Evolutionary conservation across 169 alveolate genomes (phyloP).

Genomic region (Plasmodium relictum): DNA sequence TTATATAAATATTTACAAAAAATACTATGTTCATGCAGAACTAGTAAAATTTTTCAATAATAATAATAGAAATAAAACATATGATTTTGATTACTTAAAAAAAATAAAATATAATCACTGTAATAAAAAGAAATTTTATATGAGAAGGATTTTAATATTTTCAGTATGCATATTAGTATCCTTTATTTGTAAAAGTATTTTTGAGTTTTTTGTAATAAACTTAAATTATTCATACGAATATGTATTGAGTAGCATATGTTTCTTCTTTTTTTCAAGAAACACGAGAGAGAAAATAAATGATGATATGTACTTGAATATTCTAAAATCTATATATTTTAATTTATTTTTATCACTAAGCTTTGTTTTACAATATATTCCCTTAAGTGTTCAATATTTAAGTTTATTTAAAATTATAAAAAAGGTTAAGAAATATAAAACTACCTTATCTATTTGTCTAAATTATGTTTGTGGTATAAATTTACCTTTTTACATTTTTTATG

Average conservation of each 20-base stretch:
- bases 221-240: slow-evolving; percentile 45
- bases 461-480: slow-evolving; percentile 63
- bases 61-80: slow-evolving; percentile 46
- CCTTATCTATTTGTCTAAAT: slow-evolving; percentile 60
- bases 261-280: slow-evolving; percentile 42
- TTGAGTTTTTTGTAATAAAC: slow-evolving; percentile 49
- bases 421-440: slow-evolving; percentile 56
- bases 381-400: slow-evolving; percentile 62
- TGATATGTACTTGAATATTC: slow-evolving; percentile 45
- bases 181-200: slow-evolving; percentile 50
- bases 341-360: slow-evolving; percentile 57
- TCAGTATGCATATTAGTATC: slow-evolving; percentile 52
- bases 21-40: slow-evolving; percentile 66
- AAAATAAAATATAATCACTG: slow-evolving; percentile 56
- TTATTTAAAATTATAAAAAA: slow-evolving; percentile 69
- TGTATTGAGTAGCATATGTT: slow-evolving; percentile 38
- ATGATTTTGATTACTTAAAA: slow-evolving; percentile 48
- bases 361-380: slow-evolving; percentile 64
- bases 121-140: slow-evolving; percentile 52
- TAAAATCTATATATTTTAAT: slow-evolving; percentile 67
- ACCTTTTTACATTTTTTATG: slow-evolving; percentile 53
- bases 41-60: slow-evolving; percentile 61
- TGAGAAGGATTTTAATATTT: slow-evolving; percentile 48
- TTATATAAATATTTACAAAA: slow-evolving; percentile 66
- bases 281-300: slow-evolving; percentile 20